Base-by-base conservation (phyloP, 306 rosid genomes). In the Dryas drummondii region DNA sequence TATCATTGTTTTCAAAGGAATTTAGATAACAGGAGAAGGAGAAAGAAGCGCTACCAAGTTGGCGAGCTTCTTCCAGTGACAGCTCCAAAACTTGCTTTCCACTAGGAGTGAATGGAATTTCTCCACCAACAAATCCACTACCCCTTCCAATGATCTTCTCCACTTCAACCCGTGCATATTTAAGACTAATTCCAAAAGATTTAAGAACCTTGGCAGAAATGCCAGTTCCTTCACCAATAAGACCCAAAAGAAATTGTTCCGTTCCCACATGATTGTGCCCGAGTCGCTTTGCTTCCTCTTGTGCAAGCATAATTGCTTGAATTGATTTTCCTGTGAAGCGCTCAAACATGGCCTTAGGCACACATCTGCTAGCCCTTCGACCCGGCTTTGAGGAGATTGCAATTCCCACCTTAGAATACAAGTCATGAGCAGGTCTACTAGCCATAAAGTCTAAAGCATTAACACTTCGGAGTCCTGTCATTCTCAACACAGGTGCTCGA, bases 141-240 rank as follows among this genome's bases (percentile, higher is more conserved):
- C 99, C 99, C 82, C 99, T 88, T 86, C 99, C 99, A 78, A 94
- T 94, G 68, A 94, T 94, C 87, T 94, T 94, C 84, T 94, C 98
- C 77, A 94, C 98, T 85, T 94, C 99, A 56, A 94, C 97, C 7
- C 97, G 99, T 14, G 99, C 97, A 77, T 92, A 97, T 88, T 94
- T 94, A 57, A 94, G 97, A 82, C 89, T 94, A 66, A 94, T 90
- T 81, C 99, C 97, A 97, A 92, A 92, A 22, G 99, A 90, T 75
- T 94, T 94, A 14, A 94, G 87, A 78, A 94, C 97, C 87, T 94
- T 94, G 22, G 99, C 99, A 8, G 97, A 97, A 70, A 94, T 94
- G 59, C 99, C 97, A 46, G 99, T 92, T 68, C 99, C 99, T 83
- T 94, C 99, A 63, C 99, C 99, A 51, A 94, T 92, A 77, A 94